A percentile compares a stretch with the other conserved stretches of the same genome.
Conservation (phyloP, 768 basidiomycete species). For the Trametes meyenii region DNA sequence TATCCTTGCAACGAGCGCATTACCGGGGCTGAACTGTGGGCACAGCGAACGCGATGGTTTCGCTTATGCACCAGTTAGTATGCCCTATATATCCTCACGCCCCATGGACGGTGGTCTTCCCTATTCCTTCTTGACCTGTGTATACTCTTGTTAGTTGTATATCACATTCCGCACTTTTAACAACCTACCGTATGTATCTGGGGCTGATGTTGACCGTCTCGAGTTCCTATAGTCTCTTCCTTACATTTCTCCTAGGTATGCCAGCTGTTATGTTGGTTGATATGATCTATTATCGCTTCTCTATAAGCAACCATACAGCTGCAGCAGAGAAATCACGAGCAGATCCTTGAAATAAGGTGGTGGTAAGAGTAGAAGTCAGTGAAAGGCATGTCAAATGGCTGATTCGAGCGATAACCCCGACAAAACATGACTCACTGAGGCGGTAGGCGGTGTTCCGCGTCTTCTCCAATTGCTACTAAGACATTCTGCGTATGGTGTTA, state of each 20-base stretch:
- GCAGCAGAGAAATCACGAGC: too few species aligned
- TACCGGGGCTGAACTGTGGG: constrained; percentile 10
- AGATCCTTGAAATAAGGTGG: too few species aligned
- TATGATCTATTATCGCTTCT: too few species aligned
- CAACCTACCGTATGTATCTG: constrained; percentile 20
- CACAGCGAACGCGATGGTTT: constrained; percentile 5
- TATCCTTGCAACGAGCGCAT: not conserved
- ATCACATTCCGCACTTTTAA: not conserved
- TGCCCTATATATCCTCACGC: constrained; percentile 8
- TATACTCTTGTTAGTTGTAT: constrained; percentile 8
- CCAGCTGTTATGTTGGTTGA: too few species aligned
- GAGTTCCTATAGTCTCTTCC: constrained; percentile 12
- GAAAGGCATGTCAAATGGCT: too few species aligned
- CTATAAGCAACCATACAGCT: too few species aligned
- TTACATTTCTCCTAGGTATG: not conserved
- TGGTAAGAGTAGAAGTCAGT: too few species aligned
- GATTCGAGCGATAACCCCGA: too few species aligned
- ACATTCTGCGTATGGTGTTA: too few species aligned
- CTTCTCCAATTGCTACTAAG: too few species aligned
- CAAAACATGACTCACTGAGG: too few species aligned
- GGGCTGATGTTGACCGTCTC: constrained; percentile 21
- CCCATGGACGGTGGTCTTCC: not conserved
- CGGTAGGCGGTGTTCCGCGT: too few species aligned
- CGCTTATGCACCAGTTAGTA: not conserved
- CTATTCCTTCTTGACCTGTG: constrained; percentile 2